These are phyloP conservation scores for Camelina laxa DNA, from an alignment of 345 rosid species.

Conservation along the genomic window DNA sequence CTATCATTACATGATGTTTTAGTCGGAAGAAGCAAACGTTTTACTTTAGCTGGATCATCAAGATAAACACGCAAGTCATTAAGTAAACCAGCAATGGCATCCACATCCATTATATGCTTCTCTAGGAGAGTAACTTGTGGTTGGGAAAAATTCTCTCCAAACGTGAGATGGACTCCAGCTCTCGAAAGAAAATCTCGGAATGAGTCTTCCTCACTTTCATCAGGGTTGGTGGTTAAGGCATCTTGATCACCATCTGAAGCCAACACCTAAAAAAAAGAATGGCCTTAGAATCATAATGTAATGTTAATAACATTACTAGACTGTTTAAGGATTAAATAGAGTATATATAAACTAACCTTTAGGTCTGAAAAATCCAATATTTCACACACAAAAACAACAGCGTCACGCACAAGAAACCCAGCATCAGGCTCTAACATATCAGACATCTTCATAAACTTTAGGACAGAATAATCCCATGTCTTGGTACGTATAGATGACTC, in stretches of 20 bases:
- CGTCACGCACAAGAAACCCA: conserved; percentile 97
- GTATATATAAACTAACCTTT: conserved; percentile 64
- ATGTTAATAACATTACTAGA: conserved; percentile 5
- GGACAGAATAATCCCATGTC: conserved; percentile 99
- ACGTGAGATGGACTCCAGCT: conserved; percentile 96
- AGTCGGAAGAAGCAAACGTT: conserved; percentile 95
- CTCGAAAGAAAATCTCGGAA: conserved; percentile 90
- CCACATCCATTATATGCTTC: conserved; percentile 99
- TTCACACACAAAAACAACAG: conserved; percentile 98
- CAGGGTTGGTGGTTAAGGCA: conserved; percentile 98
- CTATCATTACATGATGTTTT: conserved; percentile 83
- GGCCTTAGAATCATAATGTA: conserved; percentile 18
- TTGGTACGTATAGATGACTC: conserved; percentile 99
- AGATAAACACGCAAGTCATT: conserved; percentile 95
- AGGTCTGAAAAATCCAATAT: conserved; percentile 91
- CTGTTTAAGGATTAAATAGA: conserved; percentile 15
- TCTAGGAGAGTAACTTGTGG: conserved; percentile 64
- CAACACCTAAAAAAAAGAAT: conserved; percentile 64
- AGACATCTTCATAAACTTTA: conserved; percentile 98
- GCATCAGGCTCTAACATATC: conserved; percentile 99
- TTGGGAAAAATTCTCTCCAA: conserved; percentile 88
- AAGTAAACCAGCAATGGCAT: conserved; percentile 98
- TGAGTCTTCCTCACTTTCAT: conserved; percentile 99
- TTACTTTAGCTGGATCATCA: conserved; percentile 97
- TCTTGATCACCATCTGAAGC: conserved; percentile 99